Percentiles rank a stretch among this genome's conserved stretches.
phyloP scores from a whole-genome alignment of 2,329 filamentous ascomycete species.

The Fusarium sp. region DNA sequence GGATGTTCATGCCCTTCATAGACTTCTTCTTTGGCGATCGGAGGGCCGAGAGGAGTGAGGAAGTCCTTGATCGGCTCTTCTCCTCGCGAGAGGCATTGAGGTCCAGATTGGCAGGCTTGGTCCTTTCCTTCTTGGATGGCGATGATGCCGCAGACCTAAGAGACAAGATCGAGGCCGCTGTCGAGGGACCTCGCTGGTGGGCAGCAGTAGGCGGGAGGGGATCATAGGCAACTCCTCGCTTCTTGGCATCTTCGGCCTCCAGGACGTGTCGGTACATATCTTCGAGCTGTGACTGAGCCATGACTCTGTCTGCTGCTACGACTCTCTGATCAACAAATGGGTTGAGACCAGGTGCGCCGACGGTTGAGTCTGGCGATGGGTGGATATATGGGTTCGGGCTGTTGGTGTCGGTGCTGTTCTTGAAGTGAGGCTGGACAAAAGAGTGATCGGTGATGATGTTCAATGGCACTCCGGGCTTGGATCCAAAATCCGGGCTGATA shows the following conservation, averaged over 20 bases:
- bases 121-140: constrained; percentile 59
- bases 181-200: constrained; percentile 37
- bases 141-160: constrained; percentile 48
- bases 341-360: constrained; percentile 69
- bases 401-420: constrained; percentile 52
- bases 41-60: constrained; percentile 71
- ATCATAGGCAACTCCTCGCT: constrained; percentile 64
- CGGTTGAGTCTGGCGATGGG: constrained; percentile 61
- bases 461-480: constrained; percentile 21
- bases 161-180: constrained; percentile 36
- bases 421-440: constrained; percentile 61
- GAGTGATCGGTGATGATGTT: constrained; percentile 40
- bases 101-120: constrained; percentile 64
- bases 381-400: constrained; percentile 57
- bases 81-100: constrained; percentile 59
- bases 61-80: constrained; percentile 67
- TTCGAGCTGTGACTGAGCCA: constrained; percentile 86
- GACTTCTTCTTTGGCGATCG: constrained; percentile 69
- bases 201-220: constrained; percentile 51
- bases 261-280: constrained; percentile 92
- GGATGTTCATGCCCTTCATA: constrained; percentile 68
- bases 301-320: constrained; percentile 78
- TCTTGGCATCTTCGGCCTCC: constrained; percentile 83
- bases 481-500: constrained; percentile 42
- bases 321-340: constrained; percentile 82